A percentile compares a stretch with the other conserved stretches of the same genome.
Evolutionary conservation across 495 filamentous ascomycete genomes (phyloP).

Genomic region (Penicillium nucicola): DNA sequence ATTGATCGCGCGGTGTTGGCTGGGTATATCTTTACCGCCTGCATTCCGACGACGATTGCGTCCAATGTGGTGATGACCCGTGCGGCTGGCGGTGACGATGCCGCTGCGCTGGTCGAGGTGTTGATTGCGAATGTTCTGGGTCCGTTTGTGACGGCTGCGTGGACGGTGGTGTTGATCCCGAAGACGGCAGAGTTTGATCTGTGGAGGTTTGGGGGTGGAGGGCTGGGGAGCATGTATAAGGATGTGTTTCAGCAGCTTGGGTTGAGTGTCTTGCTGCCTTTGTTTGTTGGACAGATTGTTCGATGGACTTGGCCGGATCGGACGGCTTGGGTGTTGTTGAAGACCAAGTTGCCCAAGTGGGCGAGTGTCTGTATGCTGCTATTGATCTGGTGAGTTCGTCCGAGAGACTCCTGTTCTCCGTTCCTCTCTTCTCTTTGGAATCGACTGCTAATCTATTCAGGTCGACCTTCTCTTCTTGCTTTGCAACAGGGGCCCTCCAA

Average conservation of each 20-base stretch:
- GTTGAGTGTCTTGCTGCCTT: constrained; percentile 46
- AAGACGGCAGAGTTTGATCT: constrained; percentile 37
- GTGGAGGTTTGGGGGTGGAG: constrained; percentile 42
- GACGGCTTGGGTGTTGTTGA: constrained; percentile 37
- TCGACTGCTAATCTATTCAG: constrained; percentile 13
- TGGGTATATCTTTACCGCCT: constrained; percentile 52
- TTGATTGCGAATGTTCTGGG: constrained; percentile 53
- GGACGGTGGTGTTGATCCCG: constrained; percentile 50
- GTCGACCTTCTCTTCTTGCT: constrained; percentile 54
- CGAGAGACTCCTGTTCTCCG: too few relatives aligned
- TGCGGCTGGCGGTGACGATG: constrained; percentile 52
- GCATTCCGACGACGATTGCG: constrained; percentile 56
- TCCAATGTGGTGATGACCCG: constrained; percentile 59
- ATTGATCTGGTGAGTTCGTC: constrained; percentile 50
- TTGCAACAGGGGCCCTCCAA: constrained; percentile 50
- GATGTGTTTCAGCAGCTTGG: constrained; percentile 51
- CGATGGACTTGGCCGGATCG: constrained; percentile 47
- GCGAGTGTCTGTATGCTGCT: constrained; percentile 45
- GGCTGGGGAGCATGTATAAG: constrained; percentile 48
- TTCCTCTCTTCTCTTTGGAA: too few relatives aligned
- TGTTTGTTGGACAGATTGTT: constrained; percentile 46
- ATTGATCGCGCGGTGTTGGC: constrained; percentile 51
- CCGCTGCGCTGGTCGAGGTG: constrained; percentile 53
- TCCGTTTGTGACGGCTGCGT: constrained; percentile 49
- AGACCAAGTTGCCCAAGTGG: constrained; percentile 44